Evolutionary conservation across 768 basidiomycete genomes (phyloP).

Genomic region (Podaxis sp.): DNA sequence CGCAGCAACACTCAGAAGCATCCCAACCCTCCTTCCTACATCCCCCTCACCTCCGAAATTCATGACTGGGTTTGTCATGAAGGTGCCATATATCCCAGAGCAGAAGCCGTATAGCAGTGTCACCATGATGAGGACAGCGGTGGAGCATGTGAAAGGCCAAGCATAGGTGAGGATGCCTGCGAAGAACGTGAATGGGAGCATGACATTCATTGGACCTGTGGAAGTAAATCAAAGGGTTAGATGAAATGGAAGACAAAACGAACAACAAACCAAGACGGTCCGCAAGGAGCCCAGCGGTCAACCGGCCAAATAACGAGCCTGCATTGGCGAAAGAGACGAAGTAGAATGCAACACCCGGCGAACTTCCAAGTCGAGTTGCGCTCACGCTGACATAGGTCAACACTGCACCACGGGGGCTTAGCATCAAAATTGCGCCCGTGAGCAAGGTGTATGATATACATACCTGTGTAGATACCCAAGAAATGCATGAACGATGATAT

Average conservation of each 20-base stretch:
- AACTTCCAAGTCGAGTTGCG: conserved; percentile 49
- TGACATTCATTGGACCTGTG: conserved; percentile 64
- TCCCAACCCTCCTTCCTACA: conserved; percentile 63
- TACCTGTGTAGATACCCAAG: conserved; percentile 70
- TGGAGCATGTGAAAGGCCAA: conserved; percentile 63
- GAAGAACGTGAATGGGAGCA: conserved; percentile 60
- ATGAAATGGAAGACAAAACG: not conserved
- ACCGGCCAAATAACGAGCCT: conserved; percentile 59
- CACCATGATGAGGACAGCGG: conserved; percentile 48
- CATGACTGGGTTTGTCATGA: conserved; percentile 56
- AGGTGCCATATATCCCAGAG: conserved; percentile 60
- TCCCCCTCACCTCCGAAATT: conserved; percentile 59
- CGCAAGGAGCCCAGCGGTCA: conserved; percentile 48
- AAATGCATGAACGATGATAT: conserved; percentile 55
- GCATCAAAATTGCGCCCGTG: not conserved
- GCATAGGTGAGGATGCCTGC: conserved; percentile 60
- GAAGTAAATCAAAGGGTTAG: not conserved
- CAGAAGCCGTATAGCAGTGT: conserved; percentile 66
- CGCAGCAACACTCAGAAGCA: conserved; percentile 59
- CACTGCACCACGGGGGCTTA: conserved; percentile 29
- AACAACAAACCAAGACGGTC: conserved; percentile 49
- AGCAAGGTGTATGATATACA: not conserved
- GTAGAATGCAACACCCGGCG: conserved; percentile 55
- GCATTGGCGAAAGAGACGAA: conserved; percentile 69
- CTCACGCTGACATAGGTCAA: conserved; percentile 67